Evolutionary conservation across 1,284 basidiomycete species (phyloP).

Genomic region (Tylopilus sp.): DNA sequence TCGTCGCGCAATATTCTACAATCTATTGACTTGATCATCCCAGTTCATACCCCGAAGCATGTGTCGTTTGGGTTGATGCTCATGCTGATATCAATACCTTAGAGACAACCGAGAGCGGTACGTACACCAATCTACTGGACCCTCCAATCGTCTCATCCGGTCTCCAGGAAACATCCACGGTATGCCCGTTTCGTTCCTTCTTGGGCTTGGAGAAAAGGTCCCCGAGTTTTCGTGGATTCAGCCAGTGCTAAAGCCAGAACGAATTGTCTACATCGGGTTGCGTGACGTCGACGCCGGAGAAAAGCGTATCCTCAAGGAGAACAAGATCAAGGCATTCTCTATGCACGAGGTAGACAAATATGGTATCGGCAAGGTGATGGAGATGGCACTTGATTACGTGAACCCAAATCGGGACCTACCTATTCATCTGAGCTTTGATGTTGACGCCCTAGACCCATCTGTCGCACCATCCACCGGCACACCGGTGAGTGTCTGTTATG

Average conservation of each 20-base stretch:
- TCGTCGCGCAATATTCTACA: not conserved
- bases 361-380: slow-evolving; percentile 92
- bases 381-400: slow-evolving; percentile 92
- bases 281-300: slow-evolving; percentile 91
- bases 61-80: slow-evolving; percentile 91
- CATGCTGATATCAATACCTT: slow-evolving; percentile 95
- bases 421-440: slow-evolving; percentile 95
- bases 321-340: slow-evolving; percentile 89
- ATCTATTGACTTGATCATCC: slow-evolving; percentile 14
- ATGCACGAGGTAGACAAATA: slow-evolving; percentile 99
- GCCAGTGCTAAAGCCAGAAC: slow-evolving; percentile 64
- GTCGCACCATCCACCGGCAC: slow-evolving; percentile 96
- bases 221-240: slow-evolving; percentile 79
- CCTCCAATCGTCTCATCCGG: slow-evolving; percentile 3
- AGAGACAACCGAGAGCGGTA: slow-evolving; percentile 77
- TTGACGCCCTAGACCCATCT: slow-evolving; percentile 89
- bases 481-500: slow-evolving; percentile 50
- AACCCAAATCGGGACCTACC: slow-evolving; percentile 81
- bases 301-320: slow-evolving; percentile 80
- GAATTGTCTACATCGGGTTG: slow-evolving; percentile 91
- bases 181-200: slow-evolving; percentile 95
- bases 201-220: slow-evolving; percentile 58
- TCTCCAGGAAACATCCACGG: slow-evolving; percentile 88
- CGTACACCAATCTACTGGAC: slow-evolving; percentile 11
- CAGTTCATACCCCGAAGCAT: slow-evolving; percentile 68